Base-by-base conservation (phyloP, 2,329 filamentous ascomycete species). In the Fusarium staphyleae region DNA sequence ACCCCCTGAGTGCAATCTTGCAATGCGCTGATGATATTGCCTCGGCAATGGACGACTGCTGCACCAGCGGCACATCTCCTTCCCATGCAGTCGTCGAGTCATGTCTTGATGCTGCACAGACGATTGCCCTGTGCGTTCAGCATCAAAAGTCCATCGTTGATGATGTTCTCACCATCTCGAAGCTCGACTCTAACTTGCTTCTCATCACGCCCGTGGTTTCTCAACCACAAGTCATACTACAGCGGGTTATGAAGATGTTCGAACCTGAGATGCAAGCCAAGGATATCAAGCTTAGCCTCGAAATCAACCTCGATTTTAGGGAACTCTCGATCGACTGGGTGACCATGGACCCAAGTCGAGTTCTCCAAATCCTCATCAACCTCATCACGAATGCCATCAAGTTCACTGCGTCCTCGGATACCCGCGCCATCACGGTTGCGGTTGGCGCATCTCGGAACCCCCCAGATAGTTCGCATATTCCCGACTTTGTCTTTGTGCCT, bases 331-430 rank as follows among this genome's bases (percentile, higher is more conserved):
- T 48, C 19, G 82, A 87, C 15, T 90, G 86, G 79, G 83, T 91
- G 2, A 71, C 77, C 5, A 74, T 90, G 34, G 90, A 93, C 67
- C 86, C 89, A 0, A 87, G 86, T 10, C 81, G 89, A 9, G 83
- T 92, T 33, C 80, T 88, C n/a, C 89, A 93, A 70, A 87, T 92
- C 0, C 76, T 92, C 1, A 90, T 93, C 66, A 93, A 93, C 63
- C 78, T 93, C 1, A 82, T 89, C 16, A 89, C 88, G 2, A 92
- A 92, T 63, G 87, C 89, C 0, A 88, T 93, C 70, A 93, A 93
- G 62, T 93, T 92, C 67, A 93, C 89, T 11, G 68, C 48, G 22
- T 70, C 48, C 15, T 65, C 42, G 73, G 33, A 28, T 0, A 63
- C 52, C 4, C 47, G 73, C 4, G 14, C 41, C 1, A 84, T 85